Conservation (phyloP, 768 basidiomycete genomes). For the Tricholoma sp. region DNA sequence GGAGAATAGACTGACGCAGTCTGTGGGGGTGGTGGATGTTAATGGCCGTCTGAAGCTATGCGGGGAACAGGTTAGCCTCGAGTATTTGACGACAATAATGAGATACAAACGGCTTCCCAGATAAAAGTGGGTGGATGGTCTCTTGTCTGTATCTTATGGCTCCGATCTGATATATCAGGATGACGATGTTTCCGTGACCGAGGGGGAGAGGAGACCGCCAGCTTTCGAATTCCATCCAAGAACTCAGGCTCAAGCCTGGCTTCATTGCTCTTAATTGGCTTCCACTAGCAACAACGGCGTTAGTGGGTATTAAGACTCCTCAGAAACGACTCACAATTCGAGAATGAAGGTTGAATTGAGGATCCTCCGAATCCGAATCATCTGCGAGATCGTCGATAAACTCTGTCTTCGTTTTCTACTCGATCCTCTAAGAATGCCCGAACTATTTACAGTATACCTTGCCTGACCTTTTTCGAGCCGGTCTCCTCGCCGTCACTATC, state of each 20-base stretch:
- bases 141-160: background rate
- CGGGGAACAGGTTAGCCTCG: background rate
- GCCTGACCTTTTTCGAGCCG: conserved; percentile 8
- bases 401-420: conserved; percentile 5
- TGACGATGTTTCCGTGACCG: conserved; percentile 5
- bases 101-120: conserved; percentile 12
- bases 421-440: conserved; percentile 2
- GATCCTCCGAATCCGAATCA: conserved; percentile 1
- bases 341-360: conserved; percentile 17
- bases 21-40: background rate
- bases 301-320: background rate
- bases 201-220: conserved; percentile 8
- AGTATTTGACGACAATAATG: background rate
- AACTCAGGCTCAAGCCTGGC: conserved; percentile 9
- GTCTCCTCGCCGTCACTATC: conserved; percentile 15
- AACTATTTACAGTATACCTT: background rate
- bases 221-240: conserved; percentile 1
- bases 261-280: conserved; percentile 9
- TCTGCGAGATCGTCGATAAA: background rate
- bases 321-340: conserved; percentile 13
- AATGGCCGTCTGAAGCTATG: background rate
- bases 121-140: conserved; percentile 1
- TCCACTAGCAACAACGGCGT: conserved; percentile 10
- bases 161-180: conserved; percentile 8
- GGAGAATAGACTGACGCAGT: background rate